Evolutionary conservation across 352 stramenopile genomes (phyloP), one percentile per base, ranked within the genome.

Genomic region (Globisporangium lucens): DNA sequence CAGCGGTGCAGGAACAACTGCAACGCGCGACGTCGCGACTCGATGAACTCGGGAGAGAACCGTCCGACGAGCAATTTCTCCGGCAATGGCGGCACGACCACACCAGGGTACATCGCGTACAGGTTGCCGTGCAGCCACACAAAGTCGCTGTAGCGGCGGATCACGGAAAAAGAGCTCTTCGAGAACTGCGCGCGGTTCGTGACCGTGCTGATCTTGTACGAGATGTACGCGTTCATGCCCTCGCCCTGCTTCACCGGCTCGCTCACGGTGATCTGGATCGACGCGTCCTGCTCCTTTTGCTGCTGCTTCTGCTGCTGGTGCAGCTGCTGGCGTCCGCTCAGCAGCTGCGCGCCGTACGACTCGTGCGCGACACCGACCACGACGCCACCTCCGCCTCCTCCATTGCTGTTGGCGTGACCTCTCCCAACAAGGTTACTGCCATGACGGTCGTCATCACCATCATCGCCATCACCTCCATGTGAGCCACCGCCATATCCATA

Each of bases 181-280:
- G 89, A 78, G 70, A 95, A 95, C 73, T 95, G 89, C 27, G 85
- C 80, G 2, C 88, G 83, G 41, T 79, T 90, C 9, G 88, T 97
- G 5, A 24, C 70, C 0, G 83, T 96, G 55, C 74, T 82, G 74
- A 99, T 96, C 68, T 98, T 98, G 83, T 99, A 99, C 63, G 92
- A 98, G 55, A 98, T 98, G 75, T 98, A 99, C 64, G 97, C 95
- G 75, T 99, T 98, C 80, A 99, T 98, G 53, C 97, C 96, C 68
- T 99, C 97, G 38, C 89, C 87, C 66, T 99, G 94, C 75, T 99
- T 98, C 12, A 98, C 90, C 0, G 97, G 97, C 77, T 99, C 97
- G 24, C 89, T 97, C 12, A 99, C 97, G 0, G 81, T 76, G 68
- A 97, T 89, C 72, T 95, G 77, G 68, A 96, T 91, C 36, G 63